These are phyloP conservation scores for Penicillium sp. DNA, from an alignment of 2,329 filamentous ascomycete species.

Conservation along the genomic window DNA sequence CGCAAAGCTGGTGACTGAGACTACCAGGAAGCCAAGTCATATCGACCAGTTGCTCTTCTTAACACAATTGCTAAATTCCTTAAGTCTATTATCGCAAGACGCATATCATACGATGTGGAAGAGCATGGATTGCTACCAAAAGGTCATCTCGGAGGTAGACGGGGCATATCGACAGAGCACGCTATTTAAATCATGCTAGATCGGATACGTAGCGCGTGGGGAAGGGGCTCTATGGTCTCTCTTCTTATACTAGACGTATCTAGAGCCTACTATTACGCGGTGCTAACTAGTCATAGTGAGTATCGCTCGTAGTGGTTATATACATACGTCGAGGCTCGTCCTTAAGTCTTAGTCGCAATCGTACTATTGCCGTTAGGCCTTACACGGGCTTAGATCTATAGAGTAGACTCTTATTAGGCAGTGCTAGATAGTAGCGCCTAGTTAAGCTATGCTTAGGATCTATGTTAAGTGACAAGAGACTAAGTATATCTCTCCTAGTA, in stretches of 20 bases:
- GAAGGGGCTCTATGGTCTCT: background rate
- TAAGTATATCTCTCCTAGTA: too few relatives aligned
- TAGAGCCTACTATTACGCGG: conserved; percentile 14
- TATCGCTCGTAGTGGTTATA: too few relatives aligned
- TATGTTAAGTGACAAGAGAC: too few relatives aligned
- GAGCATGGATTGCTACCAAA: conserved; percentile 3
- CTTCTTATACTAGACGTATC: conserved; percentile 14
- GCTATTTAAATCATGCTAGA: conserved; percentile 11
- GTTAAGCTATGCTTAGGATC: too few relatives aligned
- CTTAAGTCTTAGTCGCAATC: too few relatives aligned
- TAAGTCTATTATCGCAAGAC: conserved; percentile 3
- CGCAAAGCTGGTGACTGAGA: conserved; percentile 3
- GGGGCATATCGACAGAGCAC: conserved; percentile 16
- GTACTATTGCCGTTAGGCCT: too few relatives aligned
- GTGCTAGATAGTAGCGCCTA: too few relatives aligned
- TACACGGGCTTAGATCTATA: too few relatives aligned
- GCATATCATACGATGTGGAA: conserved; percentile 10
- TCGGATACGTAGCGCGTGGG: conserved; percentile 2
- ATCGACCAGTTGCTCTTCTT: conserved; percentile 13
- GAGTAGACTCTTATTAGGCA: too few relatives aligned
- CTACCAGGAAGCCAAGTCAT: conserved; percentile 10
- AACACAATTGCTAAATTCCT: conserved; percentile 13
- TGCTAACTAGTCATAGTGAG: too few relatives aligned
- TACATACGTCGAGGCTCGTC: too few relatives aligned
- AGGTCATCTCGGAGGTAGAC: conserved; percentile 11